Evolutionary conservation across 140 eudicot species (phyloP), one percentile per base, ranked within the genome.

Genomic region (Anethum foeniculum): DNA sequence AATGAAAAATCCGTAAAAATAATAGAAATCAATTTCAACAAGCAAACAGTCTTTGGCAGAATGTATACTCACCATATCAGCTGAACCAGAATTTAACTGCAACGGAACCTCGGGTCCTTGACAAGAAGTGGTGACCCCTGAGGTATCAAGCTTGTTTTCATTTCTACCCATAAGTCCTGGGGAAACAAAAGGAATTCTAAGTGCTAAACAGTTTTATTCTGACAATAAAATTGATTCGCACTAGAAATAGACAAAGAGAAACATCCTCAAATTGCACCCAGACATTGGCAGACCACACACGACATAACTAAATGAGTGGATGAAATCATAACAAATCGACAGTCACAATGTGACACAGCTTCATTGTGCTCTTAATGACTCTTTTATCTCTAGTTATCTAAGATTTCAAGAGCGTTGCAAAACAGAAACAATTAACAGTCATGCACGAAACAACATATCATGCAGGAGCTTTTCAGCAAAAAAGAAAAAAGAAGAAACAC

Each of bases 71-170:
- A 84, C 84, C 82, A 79, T 32, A 19, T 71, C 80, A 72, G 83
- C 77, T 30, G 77, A 47, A 43, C 77, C 32, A 54, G 83, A 80
- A 77, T 74, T 41, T 7, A 78, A 28, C 28, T 46, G 67, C 62
- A 83, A 77, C 85, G 81, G 91, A 30, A 30, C 85, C 68, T 82
- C 81, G 41, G 82, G 79, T 64, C 77, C 86, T 81, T 69, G 81
- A 71, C 27, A 30, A 62, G 78, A 71, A 68, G 77, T 47, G 71
- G 75, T 78, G 76, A 81, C 74, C 79, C 86, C 85, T 16, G 85
- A 73, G 49, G 39, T 19, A 83, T 49, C 78, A 77, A 72, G 67
- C 83, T 62, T 78, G 73, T 64, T 80, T 51, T 80, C 84, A 41
- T 51, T 71, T 71, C 34, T 84, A 65, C 19, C 64, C 43, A 30